Evolutionary conservation across 306 rosid genomes (phyloP), one percentile per base, ranked within the genome.

Genomic region (Boehmeria nivea): DNA sequence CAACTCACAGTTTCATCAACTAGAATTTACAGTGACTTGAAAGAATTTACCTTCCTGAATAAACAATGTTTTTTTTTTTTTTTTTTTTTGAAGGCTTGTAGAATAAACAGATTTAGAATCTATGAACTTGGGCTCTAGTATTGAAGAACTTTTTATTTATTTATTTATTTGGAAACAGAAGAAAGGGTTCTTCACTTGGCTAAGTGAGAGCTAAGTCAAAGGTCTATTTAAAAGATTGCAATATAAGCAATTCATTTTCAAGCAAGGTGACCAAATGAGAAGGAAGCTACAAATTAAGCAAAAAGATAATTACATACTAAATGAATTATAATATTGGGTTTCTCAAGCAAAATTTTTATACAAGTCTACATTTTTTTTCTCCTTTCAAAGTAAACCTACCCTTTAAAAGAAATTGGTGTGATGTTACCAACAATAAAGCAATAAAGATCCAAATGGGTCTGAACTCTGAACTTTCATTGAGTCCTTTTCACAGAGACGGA

Each of bases 31-130:
- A 4, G 36, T 31, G 9, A 31, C 36, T 4, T 10, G 5, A 31
- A 31, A 31, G 36, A 31, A 31, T 4, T 31, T 31, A 10, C 36
- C 9, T 31, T 31, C 36, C 36, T 59, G 61, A 61, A 72, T 60
- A 76, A 47, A 31, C 42, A 69, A 67, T 51, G 77, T 72, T 59
- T 46, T 54, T 27, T 57, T 76, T 70, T 52, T 45, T 26, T 28
- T 28, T 28, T 28, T 28, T 28, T 28, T 31, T 31, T 31, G n/a
- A n/a, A n/a, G n/a, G n/a, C n/a, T n/a, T n/a, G n/a, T n/a, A n/a
- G n/a, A n/a, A n/a, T n/a, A n/a, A n/a, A n/a, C n/a, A n/a, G 9
- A 31, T 31, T 31, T 10, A 31, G 9, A 45, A 19, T 45, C 51
- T 12, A 45, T 8, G 12, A 17, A 20, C 24, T 19, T 5, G 13